These are phyloP conservation scores for Botryosphaeria agaves DNA, from an alignment of 2,329 filamentous ascomycete species.

Conservation along the genomic window DNA sequence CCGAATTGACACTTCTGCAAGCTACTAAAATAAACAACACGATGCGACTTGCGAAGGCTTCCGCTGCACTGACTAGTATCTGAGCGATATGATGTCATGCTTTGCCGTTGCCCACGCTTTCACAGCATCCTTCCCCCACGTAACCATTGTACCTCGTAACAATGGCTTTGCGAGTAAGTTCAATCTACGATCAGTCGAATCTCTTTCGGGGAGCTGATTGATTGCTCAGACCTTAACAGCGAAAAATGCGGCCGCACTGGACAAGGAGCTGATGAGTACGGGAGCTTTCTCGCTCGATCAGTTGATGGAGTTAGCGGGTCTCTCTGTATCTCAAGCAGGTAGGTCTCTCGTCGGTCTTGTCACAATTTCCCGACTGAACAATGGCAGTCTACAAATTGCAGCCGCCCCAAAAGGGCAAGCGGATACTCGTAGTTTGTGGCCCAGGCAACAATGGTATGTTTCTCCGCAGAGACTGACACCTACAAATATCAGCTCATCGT, in stretches of 20 bases:
- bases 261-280: slow-evolving; percentile 84
- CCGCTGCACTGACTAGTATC: no score
- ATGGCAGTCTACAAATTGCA: slow-evolving; percentile 67
- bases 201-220: background rate
- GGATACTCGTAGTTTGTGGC: slow-evolving; percentile 78
- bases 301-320: slow-evolving; percentile 87
- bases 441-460: slow-evolving; percentile 45
- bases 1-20: no score
- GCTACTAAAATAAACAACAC: no score
- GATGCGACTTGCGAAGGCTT: no score
- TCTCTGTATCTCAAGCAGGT: slow-evolving; percentile 87
- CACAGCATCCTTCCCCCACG: no score
- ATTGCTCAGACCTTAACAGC: slow-evolving; percentile 48
- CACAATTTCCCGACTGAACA: background rate
- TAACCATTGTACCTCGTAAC: no score
- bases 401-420: slow-evolving; percentile 50
- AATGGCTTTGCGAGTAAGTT: slow-evolving; percentile 12
- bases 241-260: slow-evolving; percentile 74
- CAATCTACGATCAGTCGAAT: background rate
- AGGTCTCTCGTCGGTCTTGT: slow-evolving; percentile 8
- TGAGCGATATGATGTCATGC: no score
- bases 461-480: background rate
- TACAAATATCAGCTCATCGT: slow-evolving; percentile 23
- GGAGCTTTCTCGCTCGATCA: slow-evolving; percentile 87
- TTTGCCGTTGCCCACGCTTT: no score